Conservation (phyloP, 352 stramenopile genomes). For the Plasmopara viticola region DNA sequence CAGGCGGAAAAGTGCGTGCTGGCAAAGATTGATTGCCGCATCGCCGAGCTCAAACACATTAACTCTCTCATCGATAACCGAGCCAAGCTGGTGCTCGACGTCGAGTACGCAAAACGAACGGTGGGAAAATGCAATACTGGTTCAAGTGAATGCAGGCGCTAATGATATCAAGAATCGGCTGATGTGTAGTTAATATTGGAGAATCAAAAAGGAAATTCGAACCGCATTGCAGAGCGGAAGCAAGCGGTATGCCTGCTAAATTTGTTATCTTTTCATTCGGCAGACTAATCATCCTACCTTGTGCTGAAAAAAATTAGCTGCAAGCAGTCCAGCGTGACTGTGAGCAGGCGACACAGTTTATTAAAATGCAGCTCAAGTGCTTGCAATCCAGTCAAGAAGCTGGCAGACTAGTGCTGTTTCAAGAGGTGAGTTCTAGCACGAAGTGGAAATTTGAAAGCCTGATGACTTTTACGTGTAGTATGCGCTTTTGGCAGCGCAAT, state of each 20-base stretch:
- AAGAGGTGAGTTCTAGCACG: conserved; percentile 18
- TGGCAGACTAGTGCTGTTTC: conserved; percentile 17
- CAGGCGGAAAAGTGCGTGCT: conserved; percentile 37
- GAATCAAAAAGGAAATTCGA: conserved; percentile 53
- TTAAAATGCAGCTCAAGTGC: conserved; percentile 22
- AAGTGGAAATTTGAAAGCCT: neutral
- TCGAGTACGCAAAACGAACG: conserved; percentile 68
- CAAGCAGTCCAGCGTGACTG: conserved; percentile 28
- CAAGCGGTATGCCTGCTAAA: conserved; percentile 31
- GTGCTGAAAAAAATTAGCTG: conserved; percentile 16
- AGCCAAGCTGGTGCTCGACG: conserved; percentile 47
- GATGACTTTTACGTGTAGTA: conserved; percentile 17
- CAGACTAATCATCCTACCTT: neutral
- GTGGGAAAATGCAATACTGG: conserved; percentile 12
- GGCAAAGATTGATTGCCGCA: conserved; percentile 31
- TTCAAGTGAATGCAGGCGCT: neutral
- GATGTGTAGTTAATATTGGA: conserved; percentile 36
- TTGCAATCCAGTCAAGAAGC: conserved; percentile 6
- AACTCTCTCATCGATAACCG: conserved; percentile 37
- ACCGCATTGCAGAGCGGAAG: conserved; percentile 51
- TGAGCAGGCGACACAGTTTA: conserved; percentile 20
- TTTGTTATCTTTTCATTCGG: neutral
- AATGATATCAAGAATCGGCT: neutral
- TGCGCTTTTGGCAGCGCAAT: conserved; percentile 12
- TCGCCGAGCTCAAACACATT: conserved; percentile 33